Conservation (phyloP, 169 alveolate genomes). For the Ichthyophthirius multifiliis region DNA sequence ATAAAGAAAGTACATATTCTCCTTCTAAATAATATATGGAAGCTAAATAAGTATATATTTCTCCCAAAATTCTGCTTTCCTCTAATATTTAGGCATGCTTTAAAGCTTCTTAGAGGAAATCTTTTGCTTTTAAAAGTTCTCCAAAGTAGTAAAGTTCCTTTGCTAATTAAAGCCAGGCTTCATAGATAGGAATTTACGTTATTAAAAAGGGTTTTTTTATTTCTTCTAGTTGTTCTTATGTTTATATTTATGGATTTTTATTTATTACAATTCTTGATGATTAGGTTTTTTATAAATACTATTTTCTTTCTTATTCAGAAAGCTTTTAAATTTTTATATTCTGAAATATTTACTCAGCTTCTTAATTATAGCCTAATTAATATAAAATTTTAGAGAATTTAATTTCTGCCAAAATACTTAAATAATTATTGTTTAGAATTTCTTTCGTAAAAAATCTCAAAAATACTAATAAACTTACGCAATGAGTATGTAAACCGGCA, state of each 20-base stretch:
- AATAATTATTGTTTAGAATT: conserved; percentile 53
- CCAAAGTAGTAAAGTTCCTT: conserved; percentile 70
- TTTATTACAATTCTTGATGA: conserved; percentile 45
- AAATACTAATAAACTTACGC: conserved; percentile 63
- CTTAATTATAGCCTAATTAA: conserved; percentile 48
- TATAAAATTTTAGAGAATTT: conserved; percentile 35
- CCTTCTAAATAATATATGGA: conserved; percentile 36
- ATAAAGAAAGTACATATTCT: conserved; percentile 47
- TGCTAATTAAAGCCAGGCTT: conserved; percentile 65
- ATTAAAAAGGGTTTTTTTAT: conserved; percentile 52
- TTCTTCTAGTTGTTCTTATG: conserved; percentile 41
- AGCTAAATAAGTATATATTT: conserved; percentile 31
- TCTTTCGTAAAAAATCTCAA: conserved; percentile 60
- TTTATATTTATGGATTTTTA: conserved; percentile 47
- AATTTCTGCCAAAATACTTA: conserved; percentile 45
- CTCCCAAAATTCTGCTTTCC: conserved; percentile 66
- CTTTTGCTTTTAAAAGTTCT: conserved; percentile 65
- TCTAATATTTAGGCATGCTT: conserved; percentile 78
- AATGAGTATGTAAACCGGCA: conserved; percentile 58
- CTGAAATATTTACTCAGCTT: conserved; percentile 39
- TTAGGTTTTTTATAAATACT: conserved; percentile 66
- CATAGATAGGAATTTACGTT: conserved; percentile 59
- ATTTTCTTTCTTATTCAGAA: conserved; percentile 56
- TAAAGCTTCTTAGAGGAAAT: conserved; percentile 59
- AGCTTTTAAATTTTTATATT: conserved; percentile 32